Base-by-base conservation (phyloP, 768 basidiomycete species). In the Hygrophorus russula region DNA sequence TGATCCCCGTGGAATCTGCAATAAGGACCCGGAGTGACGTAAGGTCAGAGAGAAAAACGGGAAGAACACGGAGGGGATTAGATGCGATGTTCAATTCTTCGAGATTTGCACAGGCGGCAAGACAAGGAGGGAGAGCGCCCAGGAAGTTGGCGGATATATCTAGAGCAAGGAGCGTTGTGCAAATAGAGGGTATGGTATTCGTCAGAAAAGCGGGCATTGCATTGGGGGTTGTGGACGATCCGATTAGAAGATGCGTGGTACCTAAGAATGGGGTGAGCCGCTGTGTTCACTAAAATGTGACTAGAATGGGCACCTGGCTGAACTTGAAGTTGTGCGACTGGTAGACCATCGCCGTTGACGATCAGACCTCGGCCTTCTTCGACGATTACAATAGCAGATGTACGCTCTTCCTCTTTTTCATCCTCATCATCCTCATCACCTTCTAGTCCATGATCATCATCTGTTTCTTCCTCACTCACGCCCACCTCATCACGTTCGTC, bases 71-170 rank as follows among this genome's bases (percentile, higher is more conserved):
- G 19, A 98, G 70, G 5, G 88, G 86, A 59, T 99, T 99, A 40
- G 80, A 83, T 9, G 87, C 87, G 42, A 98, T 73, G 57, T 97
- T 94, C 36, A 99, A 73, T 61, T 99, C 96, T 59, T 97, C 92
- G 29, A 99, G 76, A 53, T 69, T 74, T 49, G 70, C 67, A 57
- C 93, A 96, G 11, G 76, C 64, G n/a, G 79, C 78, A 36, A 99
- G 74, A 13, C 81, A 76, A 14, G 83, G 80, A 9, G 96, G 92
- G 36, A 99, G 65, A 29, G 83, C 82, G 34, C 77, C 75, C 37
- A 94, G 72, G 53, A 84, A 83, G 59, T 93, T 93, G 49, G 80
- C 78, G 28, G 91, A 92, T 33, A 99, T 84, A 62, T 99, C 96
- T 36, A 98, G 76, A 8, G 88, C 91, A 45, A 99, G 78, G 35